A percentile compares a stretch with the other conserved stretches of the same genome.
Evolutionary conservation across 768 basidiomycete genomes (phyloP).

Genomic region (Termitomyces sp.): DNA sequence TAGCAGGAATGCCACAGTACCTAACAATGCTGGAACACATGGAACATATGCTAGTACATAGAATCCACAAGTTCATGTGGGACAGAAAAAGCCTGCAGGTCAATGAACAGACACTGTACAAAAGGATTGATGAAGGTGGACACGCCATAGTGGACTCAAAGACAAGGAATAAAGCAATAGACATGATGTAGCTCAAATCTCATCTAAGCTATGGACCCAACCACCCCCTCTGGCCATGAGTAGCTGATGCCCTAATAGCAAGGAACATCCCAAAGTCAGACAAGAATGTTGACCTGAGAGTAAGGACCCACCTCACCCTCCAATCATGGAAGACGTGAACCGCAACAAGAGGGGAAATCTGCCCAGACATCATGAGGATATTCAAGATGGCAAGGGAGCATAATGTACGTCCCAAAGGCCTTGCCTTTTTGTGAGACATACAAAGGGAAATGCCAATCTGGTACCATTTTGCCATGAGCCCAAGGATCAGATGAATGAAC

Average conservation of each 20-base stretch:
- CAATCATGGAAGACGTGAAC: neutral
- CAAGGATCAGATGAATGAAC: neutral
- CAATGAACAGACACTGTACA: neutral
- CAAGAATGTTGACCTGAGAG: neutral
- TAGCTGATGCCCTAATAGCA: neutral
- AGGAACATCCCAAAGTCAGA: neutral
- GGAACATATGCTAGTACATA: too few species aligned
- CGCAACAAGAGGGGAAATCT: neutral
- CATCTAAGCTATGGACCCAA: neutral
- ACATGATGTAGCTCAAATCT: neutral
- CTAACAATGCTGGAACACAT: too few species aligned
- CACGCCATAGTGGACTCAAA: neutral
- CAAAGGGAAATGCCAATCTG: neutral
- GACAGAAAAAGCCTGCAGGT: neutral
- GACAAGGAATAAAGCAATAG: neutral
- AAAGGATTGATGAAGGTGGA: neutral
- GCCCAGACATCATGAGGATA: neutral
- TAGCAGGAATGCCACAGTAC: neutral
- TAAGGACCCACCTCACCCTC: neutral
- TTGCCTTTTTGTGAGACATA: too few species aligned
- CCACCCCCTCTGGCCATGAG: neutral
- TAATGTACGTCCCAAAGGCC: neutral
- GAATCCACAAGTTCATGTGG: neutral
- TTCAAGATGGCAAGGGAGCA: neutral
- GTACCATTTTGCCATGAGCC: too few species aligned